Evolutionary conservation across 495 filamentous ascomycete genomes (phyloP), one percentile per base, ranked within the genome.

Genomic region (Daldinia caldariorum): DNA sequence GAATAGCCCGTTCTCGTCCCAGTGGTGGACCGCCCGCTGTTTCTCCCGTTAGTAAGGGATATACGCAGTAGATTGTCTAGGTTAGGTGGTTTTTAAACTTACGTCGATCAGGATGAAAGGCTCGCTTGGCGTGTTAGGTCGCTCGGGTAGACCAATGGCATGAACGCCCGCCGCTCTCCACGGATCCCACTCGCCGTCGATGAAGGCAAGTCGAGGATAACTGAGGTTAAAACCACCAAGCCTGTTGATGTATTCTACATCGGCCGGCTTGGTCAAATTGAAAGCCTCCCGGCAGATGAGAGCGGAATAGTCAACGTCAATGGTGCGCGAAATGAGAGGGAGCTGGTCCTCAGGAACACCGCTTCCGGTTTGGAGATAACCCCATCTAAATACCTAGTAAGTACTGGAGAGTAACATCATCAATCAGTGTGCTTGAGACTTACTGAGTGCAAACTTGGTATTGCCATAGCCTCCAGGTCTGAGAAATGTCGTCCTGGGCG

Each of bases 1-100:
- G 53, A 88, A 88, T 47, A 90, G 57, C 8, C 89, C 89, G 74
- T 91, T 90, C 83, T 91, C 86, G 75, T 91, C 90, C 87, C 86
- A 91, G 77, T 91, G 88, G 76, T 92, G 89, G 50, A 90, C 88
- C 0, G 80, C 88, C 0, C 53, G 39, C 70, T 72, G 18, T 26
- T 47, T 10, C 0, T 2, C 26, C 34, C 34, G 43, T 72, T 37
- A 72, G 45, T 31, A 54, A 2, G 1, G 26, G 26, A 26, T 26
- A 0, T 14, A 45, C 38, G 61, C 34, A 0, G 4, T 12, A 37
- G n/a, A 18, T 35, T 35, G 6, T 7, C n/a, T n/a, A n/a, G n/a
- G n/a, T n/a, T n/a, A n/a, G n/a, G n/a, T 35, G 6, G 6, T 26
- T 37, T 0, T 26, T 12, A 20, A 16, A 58, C 65, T 65, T 66